Conservation (phyloP, 495 filamentous ascomycete genomes). For the Aspergillus sparsus region DNA sequence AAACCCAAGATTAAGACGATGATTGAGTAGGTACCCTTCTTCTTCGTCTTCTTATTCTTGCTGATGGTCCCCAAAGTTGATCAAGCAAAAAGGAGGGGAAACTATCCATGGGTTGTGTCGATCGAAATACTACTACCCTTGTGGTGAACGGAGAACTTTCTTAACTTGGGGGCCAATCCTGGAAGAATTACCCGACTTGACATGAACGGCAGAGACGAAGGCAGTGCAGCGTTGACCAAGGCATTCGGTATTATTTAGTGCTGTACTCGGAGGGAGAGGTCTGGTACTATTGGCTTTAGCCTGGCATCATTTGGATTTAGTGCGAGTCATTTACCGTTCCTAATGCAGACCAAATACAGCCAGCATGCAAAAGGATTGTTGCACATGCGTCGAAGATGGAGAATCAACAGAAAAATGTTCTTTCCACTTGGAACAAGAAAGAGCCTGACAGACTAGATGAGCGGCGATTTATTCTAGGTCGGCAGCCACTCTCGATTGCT, state of each 20-base stretch:
- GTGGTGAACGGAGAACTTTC: too few relatives aligned
- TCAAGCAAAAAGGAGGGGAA: too few relatives aligned
- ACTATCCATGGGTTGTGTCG: too few relatives aligned
- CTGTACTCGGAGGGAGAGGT: background rate
- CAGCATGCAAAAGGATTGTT: constrained; percentile 6
- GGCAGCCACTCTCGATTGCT: background rate
- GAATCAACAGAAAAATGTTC: background rate
- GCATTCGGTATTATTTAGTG: constrained; percentile 2
- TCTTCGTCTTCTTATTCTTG: too few relatives aligned
- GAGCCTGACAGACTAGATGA: background rate
- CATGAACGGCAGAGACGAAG: too few relatives aligned
- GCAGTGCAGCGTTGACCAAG: background rate
- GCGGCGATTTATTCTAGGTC: too few relatives aligned
- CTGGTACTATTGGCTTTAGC: constrained; percentile 16
- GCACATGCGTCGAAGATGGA: constrained; percentile 6
- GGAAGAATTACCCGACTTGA: too few relatives aligned
- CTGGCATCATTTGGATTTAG: constrained; percentile 14
- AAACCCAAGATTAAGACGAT: too few relatives aligned
- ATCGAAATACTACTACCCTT: too few relatives aligned
- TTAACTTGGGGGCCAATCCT: too few relatives aligned
- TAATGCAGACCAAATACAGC: constrained; percentile 1
- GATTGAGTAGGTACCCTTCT: too few relatives aligned
- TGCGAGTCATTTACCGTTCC: constrained; percentile 5
- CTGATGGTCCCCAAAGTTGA: too few relatives aligned
- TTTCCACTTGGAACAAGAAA: constrained; percentile 4